Conservation (phyloP, 2,329 filamentous ascomycete species). For the Penicillium sp. region DNA sequence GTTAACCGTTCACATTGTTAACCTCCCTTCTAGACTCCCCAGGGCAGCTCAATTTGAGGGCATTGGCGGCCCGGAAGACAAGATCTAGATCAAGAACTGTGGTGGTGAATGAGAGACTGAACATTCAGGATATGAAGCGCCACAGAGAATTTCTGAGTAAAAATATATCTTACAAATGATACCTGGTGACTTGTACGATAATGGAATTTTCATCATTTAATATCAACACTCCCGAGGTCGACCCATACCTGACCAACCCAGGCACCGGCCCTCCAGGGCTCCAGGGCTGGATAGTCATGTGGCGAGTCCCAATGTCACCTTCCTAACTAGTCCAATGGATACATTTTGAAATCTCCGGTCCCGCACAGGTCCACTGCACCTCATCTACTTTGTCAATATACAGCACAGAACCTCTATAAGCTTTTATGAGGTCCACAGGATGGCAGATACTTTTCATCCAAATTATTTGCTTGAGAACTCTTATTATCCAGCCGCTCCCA, state of each 20-base stretch:
- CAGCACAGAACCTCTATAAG: not conserved
- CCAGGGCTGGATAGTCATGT: not conserved
- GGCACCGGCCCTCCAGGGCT: not conserved
- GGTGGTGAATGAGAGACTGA: conserved; percentile 29
- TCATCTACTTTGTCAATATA: not conserved
- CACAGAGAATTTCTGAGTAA: conserved; percentile 20
- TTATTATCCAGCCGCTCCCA: not conserved
- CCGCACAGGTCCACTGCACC: not conserved
- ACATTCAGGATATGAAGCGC: conserved; percentile 25
- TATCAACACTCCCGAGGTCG: not conserved
- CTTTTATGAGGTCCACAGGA: not conserved
- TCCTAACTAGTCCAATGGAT: not conserved
- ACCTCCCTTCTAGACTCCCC: conserved; percentile 27
- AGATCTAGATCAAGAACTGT: conserved; percentile 25
- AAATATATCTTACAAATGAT: conserved; percentile 12
- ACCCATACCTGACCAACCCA: not conserved
- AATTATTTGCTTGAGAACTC: not conserved
- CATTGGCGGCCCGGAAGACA: conserved; percentile 36
- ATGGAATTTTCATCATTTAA: not conserved
- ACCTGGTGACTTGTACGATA: conserved; percentile 7
- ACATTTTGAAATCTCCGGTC: not conserved
- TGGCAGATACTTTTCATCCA: not conserved
- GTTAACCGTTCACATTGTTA: not conserved
- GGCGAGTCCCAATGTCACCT: not conserved
- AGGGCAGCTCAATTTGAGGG: conserved; percentile 39